Percentiles rank a stretch among this genome's conserved stretches.
phyloP scores from a whole-genome alignment of 331 rosid genomes.

The Quercus tomentella region DNA sequence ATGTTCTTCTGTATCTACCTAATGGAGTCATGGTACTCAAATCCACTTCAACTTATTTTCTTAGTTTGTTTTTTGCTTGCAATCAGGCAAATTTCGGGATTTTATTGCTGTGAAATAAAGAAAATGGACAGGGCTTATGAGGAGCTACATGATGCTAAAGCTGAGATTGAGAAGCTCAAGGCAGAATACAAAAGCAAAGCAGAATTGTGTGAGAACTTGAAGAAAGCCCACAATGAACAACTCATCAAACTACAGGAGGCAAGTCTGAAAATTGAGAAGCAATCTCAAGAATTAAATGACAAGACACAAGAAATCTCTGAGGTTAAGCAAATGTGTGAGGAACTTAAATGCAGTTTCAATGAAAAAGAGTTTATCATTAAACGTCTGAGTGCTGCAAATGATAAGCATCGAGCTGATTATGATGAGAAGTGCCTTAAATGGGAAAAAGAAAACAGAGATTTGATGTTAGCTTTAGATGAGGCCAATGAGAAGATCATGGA shows the following conservation, averaged over 20 bases:
- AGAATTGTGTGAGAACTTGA: conserved; percentile 45
- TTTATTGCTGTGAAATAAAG: conserved; percentile 7
- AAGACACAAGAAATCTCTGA: conserved; percentile 32
- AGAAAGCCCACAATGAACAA: conserved; percentile 51
- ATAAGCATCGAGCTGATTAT: conserved; percentile 42
- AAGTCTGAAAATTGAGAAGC: conserved; percentile 52
- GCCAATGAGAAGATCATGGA: conserved; percentile 52
- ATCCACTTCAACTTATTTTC: neutral
- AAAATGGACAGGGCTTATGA: conserved; percentile 56
- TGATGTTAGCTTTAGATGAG: conserved; percentile 53
- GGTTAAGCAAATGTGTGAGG: conserved; percentile 33
- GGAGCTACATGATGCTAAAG: conserved; percentile 67
- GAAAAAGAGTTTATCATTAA: conserved; percentile 49
- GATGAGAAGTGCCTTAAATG: conserved; percentile 33
- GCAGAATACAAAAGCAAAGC: conserved; percentile 48
- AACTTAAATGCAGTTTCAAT: conserved; percentile 33
- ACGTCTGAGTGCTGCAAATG: conserved; percentile 53
- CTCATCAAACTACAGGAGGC: conserved; percentile 39
- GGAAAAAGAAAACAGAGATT: conserved; percentile 44
- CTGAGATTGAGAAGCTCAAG: conserved; percentile 59
- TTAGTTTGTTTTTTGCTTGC: neutral
- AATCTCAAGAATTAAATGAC: conserved; percentile 44
- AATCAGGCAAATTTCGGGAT: conserved; percentile 10
- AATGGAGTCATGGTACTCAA: neutral
- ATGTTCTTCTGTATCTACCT: neutral